Conservation (phyloP, 2,329 filamentous ascomycete genomes). For the Trichoderma koningii region DNA sequence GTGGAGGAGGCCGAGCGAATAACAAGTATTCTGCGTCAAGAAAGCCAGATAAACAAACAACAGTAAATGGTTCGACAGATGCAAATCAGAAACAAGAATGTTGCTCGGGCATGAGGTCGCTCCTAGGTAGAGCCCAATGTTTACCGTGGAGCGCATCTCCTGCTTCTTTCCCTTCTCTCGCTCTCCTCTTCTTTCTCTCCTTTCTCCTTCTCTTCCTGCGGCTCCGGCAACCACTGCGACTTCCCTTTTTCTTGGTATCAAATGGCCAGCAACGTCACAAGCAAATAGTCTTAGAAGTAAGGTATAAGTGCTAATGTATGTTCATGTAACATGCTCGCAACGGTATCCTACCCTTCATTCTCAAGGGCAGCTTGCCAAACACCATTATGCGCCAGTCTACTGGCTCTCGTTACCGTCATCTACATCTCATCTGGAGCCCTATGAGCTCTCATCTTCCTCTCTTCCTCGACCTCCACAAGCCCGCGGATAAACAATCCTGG, state of each 20-base stretch:
- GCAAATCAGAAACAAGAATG: not conserved
- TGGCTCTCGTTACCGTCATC: no score
- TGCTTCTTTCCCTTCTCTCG: no score
- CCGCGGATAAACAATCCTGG: slow-evolving; percentile 24
- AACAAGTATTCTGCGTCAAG: not conserved
- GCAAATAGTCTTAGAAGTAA: not conserved
- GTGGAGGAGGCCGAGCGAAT: not conserved
- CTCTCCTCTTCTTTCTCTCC: no score
- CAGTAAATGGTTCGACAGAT: not conserved
- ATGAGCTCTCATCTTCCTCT: not conserved
- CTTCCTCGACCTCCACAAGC: slow-evolving; percentile 1
- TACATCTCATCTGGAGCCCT: no score
- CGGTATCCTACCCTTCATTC: no score
- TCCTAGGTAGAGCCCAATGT: not conserved
- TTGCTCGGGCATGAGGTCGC: not conserved
- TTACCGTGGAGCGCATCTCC: not conserved
- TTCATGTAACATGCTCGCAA: not conserved
- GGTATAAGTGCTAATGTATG: not conserved
- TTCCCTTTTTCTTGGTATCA: not conserved
- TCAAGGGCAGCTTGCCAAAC: no score
- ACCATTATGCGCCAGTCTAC: not conserved
- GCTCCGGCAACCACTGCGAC: not conserved
- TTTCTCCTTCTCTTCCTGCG: no score
- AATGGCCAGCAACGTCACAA: not conserved
- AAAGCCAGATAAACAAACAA: slow-evolving; percentile 5